Base-by-base conservation (phyloP, 805 yeast species). In the Candida montana region DNA sequence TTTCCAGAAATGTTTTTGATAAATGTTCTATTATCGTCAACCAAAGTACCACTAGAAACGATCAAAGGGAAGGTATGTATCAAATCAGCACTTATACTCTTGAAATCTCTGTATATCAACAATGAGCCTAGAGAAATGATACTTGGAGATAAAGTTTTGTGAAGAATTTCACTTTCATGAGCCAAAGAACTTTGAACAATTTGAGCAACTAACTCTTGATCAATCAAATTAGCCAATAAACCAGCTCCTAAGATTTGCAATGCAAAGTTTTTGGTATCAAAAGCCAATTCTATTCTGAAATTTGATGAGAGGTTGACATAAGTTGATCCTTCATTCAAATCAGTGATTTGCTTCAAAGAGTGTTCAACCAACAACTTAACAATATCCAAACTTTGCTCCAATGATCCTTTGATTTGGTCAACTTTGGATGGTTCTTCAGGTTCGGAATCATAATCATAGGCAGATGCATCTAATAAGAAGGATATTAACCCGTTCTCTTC, bases 181-280 rank as follows among this genome's bases (percentile, higher is more conserved):
- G 72, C 67, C 40, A 84, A 62, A 24, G 81, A 71, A 12, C 69
- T 65, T 38, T 72, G 71, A 37, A 84, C 69, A 20, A 75, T 53
- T 3, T 66, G 58, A 27, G 68, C 61, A 26, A 79, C 70, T 5
- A 63, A 59, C 0, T 66, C 68, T n/a, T 68, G 52, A 15, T 69
- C 68, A 29, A 74, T 64, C 31, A 68, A 61, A 19, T 74, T 75
- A 18, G 72, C 63, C 23, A 69, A 59, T 41, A 71, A 64, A 9
- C 83, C 81, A 37, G 77, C 71, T 7, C 79, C 72, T 7, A 85
- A 68, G n/a, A 81, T 71, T 55, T 83, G 82, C 27, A 84, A 62
- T 18, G 76, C 74, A 40, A 63, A 57, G 19, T 77, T 62, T 55
- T 81, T 81, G n/a, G 81, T 68, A 21, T 64, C 53, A 49, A 75